Evolutionary conservation across 1,139 yeast genomes (phyloP), one percentile per base, ranked within the genome.

Genomic region (Pichia sorboxylosa): DNA sequence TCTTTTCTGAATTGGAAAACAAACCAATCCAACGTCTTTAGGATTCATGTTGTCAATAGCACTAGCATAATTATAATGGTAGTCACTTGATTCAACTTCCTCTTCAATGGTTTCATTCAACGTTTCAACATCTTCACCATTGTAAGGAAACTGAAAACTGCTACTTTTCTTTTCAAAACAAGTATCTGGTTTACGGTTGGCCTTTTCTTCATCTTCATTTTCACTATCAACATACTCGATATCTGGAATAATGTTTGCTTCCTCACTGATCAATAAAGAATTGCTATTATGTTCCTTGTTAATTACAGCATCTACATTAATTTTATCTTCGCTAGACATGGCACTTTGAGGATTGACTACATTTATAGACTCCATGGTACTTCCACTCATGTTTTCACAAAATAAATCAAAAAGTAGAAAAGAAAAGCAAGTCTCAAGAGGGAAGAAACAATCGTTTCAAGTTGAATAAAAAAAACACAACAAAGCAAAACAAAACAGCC

Each of bases 1-100:
- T 24, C 50, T 41, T 34, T 42, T 49, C 33, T 51, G 49, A 28
- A 48, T 40, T 13, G 55, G 56, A 26, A 51, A 43, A 29, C 51
- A 49, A 6, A 42, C 40, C 26, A 51, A 32, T 1, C 57, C 57
- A 31, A 49, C 38, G 17, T 44, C 47, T 22, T 46, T 45, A 8
- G 43, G 38, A 17, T 35, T 30, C 37, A 48, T 34, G 26, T 34
- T 38, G 24, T 39, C 33, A 22, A 45, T 30, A 2, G 54, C 54
- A 7, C 53, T 46, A 9, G 32, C 40, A 37, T 43, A 39, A 33
- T 47, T 48, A 31, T 49, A 49, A 25, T 48, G 50, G 29, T 41
- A 34, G 6, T 38, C 19, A 16, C 15, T 23, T 15, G 22, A 10
- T 13, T 24, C 22, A 7, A 26, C 17, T 4, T 28, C 34, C 14